Evolutionary conservation across 306 rosid genomes (phyloP).

Genomic region (Hippophae gyantsensis): DNA sequence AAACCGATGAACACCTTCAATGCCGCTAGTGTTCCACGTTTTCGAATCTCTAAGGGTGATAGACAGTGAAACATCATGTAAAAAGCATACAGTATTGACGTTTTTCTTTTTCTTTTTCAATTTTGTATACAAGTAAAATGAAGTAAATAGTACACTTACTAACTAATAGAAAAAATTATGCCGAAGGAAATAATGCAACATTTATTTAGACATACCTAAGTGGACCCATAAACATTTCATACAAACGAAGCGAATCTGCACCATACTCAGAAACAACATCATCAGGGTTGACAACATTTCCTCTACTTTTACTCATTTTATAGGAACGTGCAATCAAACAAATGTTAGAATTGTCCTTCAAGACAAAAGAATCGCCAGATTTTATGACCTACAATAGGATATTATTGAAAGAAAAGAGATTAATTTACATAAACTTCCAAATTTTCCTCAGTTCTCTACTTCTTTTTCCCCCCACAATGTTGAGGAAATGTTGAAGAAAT

Average conservation of each 20-base stretch:
- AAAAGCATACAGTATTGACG: background rate
- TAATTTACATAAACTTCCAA: background rate
- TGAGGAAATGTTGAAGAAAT: conserved; percentile 11
- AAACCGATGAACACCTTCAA: conserved; percentile 92
- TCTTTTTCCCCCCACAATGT: background rate
- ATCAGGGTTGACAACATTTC: conserved; percentile 92
- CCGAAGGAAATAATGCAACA: conserved; percentile 15
- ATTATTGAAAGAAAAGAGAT: background rate
- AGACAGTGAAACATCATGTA: conserved; percentile 7
- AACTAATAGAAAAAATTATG: background rate
- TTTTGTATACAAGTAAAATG: background rate
- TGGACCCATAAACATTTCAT: conserved; percentile 99
- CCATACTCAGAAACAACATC: conserved; percentile 90
- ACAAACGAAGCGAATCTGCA: conserved; percentile 92
- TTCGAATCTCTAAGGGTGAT: conserved; percentile 63
- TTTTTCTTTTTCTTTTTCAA: background rate
- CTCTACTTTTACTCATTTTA: conserved; percentile 98
- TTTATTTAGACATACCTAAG: conserved; percentile 48
- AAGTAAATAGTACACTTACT: conserved; percentile 1
- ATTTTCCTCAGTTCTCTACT: background rate
- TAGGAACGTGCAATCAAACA: conserved; percentile 74
- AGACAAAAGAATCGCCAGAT: conserved; percentile 73
- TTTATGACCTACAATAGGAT: conserved; percentile 47
- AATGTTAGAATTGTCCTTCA: conserved; percentile 73
- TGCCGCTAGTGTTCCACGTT: conserved; percentile 87